Evolutionary conservation across 2,329 filamentous ascomycete genomes (phyloP), one percentile per base, ranked within the genome.

Genomic region (Torrubiella hemipterigena): DNA sequence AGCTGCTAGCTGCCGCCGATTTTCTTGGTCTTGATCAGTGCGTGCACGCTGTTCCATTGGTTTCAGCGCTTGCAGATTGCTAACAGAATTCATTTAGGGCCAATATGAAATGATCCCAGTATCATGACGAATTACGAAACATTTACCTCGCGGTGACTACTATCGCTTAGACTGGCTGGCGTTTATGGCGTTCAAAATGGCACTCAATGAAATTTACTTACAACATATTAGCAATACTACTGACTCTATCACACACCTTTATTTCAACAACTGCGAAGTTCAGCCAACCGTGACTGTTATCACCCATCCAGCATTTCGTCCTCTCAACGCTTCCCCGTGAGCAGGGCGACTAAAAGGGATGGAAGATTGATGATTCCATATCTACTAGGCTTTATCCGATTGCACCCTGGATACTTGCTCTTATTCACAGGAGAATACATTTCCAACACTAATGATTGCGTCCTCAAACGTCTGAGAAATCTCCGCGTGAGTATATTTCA

Each of bases 1-100:
- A 87, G 58, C 54, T 89, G 37, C 58, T 89, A 41, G 77, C 81
- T 59, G 82, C 81, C 11, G 80, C 81, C 17, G 81, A 87, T 56
- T 89, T 74, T 50, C 59, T 87, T 41, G 75, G 77, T 45, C 58
- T 87, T 49, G 77, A 81, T 55, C 56, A 59, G 56, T 58, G 54
- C 52, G 55, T 42, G 36, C 40, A 35, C 21, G n/a, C 29, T 16
- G 40, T 22, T 16, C 25, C 12, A 37, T 22, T 13, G 21, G 37
- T 68, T 33, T 18, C 26, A 35, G 35, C 33, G 27, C 34, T 33
- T 34, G 33, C 39, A 12, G 14, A 32, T 36, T 37, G 36, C 22
- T 24, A 24, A 24, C 22, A 11, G 10, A 24, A 6, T n/a, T n/a
- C 33, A 24, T 30, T 24, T 41, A 59, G 54, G 46, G 50, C 46